These are phyloP conservation scores for Eimeria acervulina DNA, from an alignment of 169 alveolate genomes.

Conservation along the genomic window DNA sequence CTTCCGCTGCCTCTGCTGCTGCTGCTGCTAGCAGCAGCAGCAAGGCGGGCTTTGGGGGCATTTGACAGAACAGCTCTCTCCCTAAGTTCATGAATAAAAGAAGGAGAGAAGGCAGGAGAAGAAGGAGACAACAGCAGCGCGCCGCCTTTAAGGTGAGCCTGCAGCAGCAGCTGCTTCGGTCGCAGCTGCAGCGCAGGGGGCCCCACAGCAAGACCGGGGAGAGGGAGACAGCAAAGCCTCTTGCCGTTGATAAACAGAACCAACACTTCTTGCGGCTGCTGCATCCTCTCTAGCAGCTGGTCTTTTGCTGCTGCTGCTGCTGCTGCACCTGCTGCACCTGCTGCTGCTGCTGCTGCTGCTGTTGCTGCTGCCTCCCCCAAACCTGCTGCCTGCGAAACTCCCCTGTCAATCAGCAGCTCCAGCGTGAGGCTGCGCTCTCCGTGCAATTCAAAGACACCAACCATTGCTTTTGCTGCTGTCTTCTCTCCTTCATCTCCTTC, in stretches of 20 bases:
- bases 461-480: conserved; percentile 6
- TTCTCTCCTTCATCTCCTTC: background rate
- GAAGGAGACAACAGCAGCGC: conserved; percentile 16
- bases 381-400: background rate
- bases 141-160: conserved; percentile 13
- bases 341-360: conserved; percentile 10
- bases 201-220: background rate
- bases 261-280: conserved; percentile 26
- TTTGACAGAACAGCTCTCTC: background rate
- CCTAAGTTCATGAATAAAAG: background rate
- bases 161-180: conserved; percentile 22
- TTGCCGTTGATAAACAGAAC: background rate
- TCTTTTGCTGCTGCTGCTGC: conserved; percentile 16
- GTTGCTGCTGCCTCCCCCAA: no score
- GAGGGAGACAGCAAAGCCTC: conserved; percentile 20
- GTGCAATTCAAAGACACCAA: conserved; percentile 1
- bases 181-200: conserved; percentile 13
- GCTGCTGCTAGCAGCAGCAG: background rate
- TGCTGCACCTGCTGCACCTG: background rate
- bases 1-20: conserved; percentile 28
- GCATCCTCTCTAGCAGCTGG: background rate
- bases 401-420: conserved; percentile 25
- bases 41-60: background rate
- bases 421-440: background rate
- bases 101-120: background rate